phyloP scores from a whole-genome alignment of 495 filamentous ascomycete species.

The Penicillium nucicola region DNA sequence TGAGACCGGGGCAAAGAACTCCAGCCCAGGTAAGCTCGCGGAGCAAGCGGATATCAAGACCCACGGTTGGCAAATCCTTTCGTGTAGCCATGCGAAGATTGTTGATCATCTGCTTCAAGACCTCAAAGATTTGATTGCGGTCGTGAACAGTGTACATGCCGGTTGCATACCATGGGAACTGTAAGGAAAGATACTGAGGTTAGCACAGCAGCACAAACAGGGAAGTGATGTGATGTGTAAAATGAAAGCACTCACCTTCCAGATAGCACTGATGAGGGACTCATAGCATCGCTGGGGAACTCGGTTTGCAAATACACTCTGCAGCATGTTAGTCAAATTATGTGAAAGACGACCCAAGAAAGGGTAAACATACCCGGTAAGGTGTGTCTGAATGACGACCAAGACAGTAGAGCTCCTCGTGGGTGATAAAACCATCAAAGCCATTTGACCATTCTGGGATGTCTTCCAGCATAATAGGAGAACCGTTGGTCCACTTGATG shows the following conservation, averaged over 20 bases:
- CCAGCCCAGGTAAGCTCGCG: conserved; percentile 55
- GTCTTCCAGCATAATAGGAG: conserved; percentile 41
- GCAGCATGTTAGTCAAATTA: not conserved
- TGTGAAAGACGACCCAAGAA: not conserved
- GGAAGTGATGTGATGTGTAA: not conserved
- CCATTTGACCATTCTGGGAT: conserved; percentile 56
- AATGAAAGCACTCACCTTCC: conserved; percentile 49
- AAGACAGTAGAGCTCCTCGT: conserved; percentile 67
- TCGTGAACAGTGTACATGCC: conserved; percentile 62
- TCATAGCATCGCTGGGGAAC: conserved; percentile 73
- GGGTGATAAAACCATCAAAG: conserved; percentile 67
- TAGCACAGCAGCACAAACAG: not conserved
- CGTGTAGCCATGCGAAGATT: conserved; percentile 39
- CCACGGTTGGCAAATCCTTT: conserved; percentile 23
- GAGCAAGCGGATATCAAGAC: conserved; percentile 54
- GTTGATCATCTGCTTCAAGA: conserved; percentile 24
- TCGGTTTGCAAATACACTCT: conserved; percentile 63
- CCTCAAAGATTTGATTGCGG: conserved; percentile 55
- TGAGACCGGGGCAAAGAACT: conserved; percentile 63
- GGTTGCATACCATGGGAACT: conserved; percentile 68
- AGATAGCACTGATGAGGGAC: conserved; percentile 68
- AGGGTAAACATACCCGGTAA: conserved; percentile 51
- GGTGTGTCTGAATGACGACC: conserved; percentile 66
- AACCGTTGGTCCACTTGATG: conserved; percentile 53
- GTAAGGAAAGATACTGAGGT: conserved; percentile 5